These are phyloP conservation scores for Sporothrix euskadiensis DNA, from an alignment of 2,329 filamentous ascomycete genomes.

Conservation along the genomic window DNA sequence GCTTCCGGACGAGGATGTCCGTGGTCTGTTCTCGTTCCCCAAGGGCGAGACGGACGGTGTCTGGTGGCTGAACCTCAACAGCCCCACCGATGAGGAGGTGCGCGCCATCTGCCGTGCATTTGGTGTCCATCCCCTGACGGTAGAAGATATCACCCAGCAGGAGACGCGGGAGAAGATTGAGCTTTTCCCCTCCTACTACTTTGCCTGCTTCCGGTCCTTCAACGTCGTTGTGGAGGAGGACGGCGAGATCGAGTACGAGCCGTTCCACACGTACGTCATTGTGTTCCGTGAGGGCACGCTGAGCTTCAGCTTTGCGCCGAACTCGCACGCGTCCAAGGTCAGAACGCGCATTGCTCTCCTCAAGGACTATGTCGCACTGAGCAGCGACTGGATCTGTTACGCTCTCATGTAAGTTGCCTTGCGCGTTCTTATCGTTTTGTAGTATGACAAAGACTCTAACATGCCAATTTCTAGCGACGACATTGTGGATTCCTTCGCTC, in stretches of 20 bases:
- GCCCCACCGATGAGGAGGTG: slow-evolving; percentile 85
- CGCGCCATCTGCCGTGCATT: slow-evolving; percentile 89
- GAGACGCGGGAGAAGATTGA: slow-evolving; percentile 98
- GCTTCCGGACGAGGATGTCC: slow-evolving; percentile 84
- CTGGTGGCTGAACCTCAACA: slow-evolving; percentile 98
- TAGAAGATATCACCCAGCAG: slow-evolving; percentile 93
- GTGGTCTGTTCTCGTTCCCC: slow-evolving; percentile 75
- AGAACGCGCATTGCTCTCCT: slow-evolving; percentile 87
- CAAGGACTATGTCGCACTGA: slow-evolving; percentile 91
- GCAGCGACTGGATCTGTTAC: slow-evolving; percentile 98
- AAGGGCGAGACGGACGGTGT: slow-evolving; percentile 71
- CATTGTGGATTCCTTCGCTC: slow-evolving; percentile 94
- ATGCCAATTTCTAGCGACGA: slow-evolving; percentile 64
- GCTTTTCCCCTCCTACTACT: slow-evolving; percentile 96
- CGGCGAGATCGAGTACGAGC: slow-evolving; percentile 81
- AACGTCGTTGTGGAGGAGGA: slow-evolving; percentile 73
- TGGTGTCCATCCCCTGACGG: slow-evolving; percentile 90
- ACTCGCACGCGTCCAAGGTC: slow-evolving; percentile 84
- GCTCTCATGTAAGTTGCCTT: slow-evolving; percentile 74
- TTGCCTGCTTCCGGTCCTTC: slow-evolving; percentile 96
- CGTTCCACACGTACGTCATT: slow-evolving; percentile 94
- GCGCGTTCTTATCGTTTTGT: not conserved
- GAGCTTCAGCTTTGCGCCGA: slow-evolving; percentile 89
- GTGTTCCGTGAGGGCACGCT: slow-evolving; percentile 94
- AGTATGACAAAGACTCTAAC: slow-evolving; percentile 35